phyloP scores from a whole-genome alignment of 129 eudicot species.

The Artemisia tridentata region DNA sequence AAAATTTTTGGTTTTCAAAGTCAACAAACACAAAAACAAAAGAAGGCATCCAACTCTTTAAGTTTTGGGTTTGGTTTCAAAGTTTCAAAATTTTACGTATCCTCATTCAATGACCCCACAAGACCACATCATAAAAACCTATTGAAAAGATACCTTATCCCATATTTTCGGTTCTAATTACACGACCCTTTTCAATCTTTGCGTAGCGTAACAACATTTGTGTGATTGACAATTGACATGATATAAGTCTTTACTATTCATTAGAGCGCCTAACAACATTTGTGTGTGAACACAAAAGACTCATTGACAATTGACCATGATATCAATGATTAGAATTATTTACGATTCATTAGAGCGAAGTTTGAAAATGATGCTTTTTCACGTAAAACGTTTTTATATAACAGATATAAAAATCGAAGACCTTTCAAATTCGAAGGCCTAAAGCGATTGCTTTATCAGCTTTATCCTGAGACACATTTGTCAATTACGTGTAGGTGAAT shows the following conservation, averaged over 20 bases:
- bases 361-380: too few relatives aligned
- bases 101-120: constrained; percentile 16
- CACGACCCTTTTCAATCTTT: constrained; percentile 16
- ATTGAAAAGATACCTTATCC: constrained; percentile 5
- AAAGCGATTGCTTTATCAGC: too few relatives aligned
- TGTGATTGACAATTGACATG: not conserved
- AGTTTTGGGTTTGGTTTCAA: constrained; percentile 30
- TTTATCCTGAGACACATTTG: too few relatives aligned
- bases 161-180: constrained; percentile 8
- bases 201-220: not conserved
- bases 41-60: constrained; percentile 26
- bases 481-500: not conserved
- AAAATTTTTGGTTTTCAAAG: constrained; percentile 33
- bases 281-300: too few relatives aligned
- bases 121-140: constrained; percentile 13
- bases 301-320: too few relatives aligned
- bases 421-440: too few relatives aligned
- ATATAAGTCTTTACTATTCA: not conserved
- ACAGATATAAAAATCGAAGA: too few relatives aligned
- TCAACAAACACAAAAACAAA: constrained; percentile 34
- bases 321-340: too few relatives aligned
- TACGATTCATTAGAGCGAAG: too few relatives aligned
- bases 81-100: constrained; percentile 15
- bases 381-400: too few relatives aligned
- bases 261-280: not conserved